A percentile compares a stretch with the other conserved stretches of the same genome.
phyloP scores from a whole-genome alignment of 176 grass and related monocot species.

The Rhipidocladum racemiflorum region DNA sequence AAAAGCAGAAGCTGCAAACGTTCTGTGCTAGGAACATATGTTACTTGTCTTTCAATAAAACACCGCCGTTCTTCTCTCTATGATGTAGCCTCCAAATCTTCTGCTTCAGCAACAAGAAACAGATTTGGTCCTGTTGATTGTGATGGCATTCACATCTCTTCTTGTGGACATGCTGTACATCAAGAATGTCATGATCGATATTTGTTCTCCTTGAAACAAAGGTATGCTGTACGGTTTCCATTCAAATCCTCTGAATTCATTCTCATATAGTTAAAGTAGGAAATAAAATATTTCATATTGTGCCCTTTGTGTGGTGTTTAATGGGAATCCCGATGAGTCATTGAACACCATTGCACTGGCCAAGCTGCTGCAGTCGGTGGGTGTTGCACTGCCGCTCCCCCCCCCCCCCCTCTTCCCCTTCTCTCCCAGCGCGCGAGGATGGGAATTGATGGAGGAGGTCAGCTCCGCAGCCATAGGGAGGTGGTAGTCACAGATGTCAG shows the following conservation, averaged over 20 bases:
- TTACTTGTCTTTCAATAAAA: slow-evolving; percentile 66
- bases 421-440: background rate
- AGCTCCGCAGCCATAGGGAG: background rate
- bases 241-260: background rate
- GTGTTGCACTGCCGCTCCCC: too few species aligned
- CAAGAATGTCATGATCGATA: slow-evolving; percentile 96
- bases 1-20: slow-evolving; percentile 55
- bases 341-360: background rate
- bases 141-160: slow-evolving; percentile 94
- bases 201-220: slow-evolving; percentile 93
- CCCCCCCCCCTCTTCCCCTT: too few species aligned
- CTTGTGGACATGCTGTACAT: slow-evolving; percentile 97
- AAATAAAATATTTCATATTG: background rate
- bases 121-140: slow-evolving; percentile 80
- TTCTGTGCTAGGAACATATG: slow-evolving; percentile 78
- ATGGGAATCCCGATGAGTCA: background rate
- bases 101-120: slow-evolving; percentile 38
- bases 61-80: slow-evolving; percentile 38
- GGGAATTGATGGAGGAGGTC: background rate
- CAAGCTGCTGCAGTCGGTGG: background rate
- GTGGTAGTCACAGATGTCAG: too few species aligned
- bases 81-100: slow-evolving; percentile 44
- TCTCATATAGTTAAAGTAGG: slow-evolving; percentile 7
- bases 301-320: background rate
- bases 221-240: slow-evolving; percentile 42